A percentile compares a stretch with the other conserved stretches of the same genome.
Evolutionary conservation across 768 basidiomycete genomes (phyloP).

Genomic region (button mushroom (Agaricus bisporus)): DNA sequence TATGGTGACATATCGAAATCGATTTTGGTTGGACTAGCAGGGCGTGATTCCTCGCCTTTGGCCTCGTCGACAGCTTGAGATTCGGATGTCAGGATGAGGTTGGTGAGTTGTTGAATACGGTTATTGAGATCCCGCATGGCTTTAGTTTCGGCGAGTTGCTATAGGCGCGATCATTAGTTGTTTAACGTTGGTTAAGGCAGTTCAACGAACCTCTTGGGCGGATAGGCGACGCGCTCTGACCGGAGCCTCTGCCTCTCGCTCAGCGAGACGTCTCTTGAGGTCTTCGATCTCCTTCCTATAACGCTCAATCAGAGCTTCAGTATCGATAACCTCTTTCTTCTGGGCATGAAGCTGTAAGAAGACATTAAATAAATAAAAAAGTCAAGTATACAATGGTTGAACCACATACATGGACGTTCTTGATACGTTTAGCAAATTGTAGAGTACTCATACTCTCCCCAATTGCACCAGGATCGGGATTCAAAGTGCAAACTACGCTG

Average conservation of each 20-base stretch:
- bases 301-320: constrained; percentile 88
- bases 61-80: constrained; percentile 74
- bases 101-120: constrained; percentile 77
- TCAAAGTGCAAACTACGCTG: constrained; percentile 93
- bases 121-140: constrained; percentile 80
- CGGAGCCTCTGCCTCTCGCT: constrained; percentile 61
- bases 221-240: constrained; percentile 42
- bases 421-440: constrained; percentile 86
- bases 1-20: constrained; percentile 89
- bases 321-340: constrained; percentile 92
- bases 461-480: constrained; percentile 74
- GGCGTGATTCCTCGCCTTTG: constrained; percentile 65
- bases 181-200: neutral
- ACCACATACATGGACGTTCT: constrained; percentile 67
- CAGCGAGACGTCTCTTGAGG: constrained; percentile 66
- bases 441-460: constrained; percentile 86
- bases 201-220: constrained; percentile 37
- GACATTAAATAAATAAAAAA: neutral
- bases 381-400: neutral
- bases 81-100: constrained; percentile 62
- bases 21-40: constrained; percentile 79
- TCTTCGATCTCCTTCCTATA: constrained; percentile 95
- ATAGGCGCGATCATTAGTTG: neutral
- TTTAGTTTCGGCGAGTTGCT: constrained; percentile 83
- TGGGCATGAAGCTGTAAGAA: constrained; percentile 62